Evolutionary conservation across 2,329 filamentous ascomycete species (phyloP).

Genomic region (Madurella mycetomatis): DNA sequence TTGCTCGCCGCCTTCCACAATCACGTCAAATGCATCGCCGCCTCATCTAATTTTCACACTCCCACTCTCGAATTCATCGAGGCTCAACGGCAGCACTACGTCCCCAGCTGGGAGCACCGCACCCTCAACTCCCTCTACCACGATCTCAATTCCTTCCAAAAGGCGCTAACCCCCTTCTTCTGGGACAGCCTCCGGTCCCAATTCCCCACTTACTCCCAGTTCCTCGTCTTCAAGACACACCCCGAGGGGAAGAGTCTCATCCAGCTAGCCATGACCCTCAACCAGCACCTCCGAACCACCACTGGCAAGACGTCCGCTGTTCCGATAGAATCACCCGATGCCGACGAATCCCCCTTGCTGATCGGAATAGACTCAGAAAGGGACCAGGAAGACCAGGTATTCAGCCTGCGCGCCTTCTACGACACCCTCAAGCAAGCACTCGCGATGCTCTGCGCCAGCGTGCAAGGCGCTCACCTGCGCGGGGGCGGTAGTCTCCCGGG

Average conservation of each 20-base stretch:
- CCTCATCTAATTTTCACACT: not conserved
- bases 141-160: conserved; percentile 31
- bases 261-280: too few species aligned
- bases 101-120: conserved; percentile 30
- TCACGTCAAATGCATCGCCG: conserved; percentile 12
- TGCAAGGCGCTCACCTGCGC: not conserved
- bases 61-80: conserved; percentile 25
- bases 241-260: not conserved
- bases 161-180: conserved; percentile 34
- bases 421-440: not conserved
- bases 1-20: conserved; percentile 12
- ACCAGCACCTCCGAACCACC: too few species aligned
- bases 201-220: not conserved
- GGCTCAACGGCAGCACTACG: conserved; percentile 35
- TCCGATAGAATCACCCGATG: too few species aligned
- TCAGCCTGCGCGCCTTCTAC: conserved; percentile 12
- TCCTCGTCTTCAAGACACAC: not conserved
- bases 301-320: too few species aligned
- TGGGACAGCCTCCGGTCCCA: conserved; percentile 28
- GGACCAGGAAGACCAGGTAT: not conserved
- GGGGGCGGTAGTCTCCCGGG: not conserved
- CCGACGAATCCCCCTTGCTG: too few species aligned
- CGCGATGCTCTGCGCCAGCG: not conserved
- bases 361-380: too few species aligned
- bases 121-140: conserved; percentile 25